Evolutionary conservation across 2,329 filamentous ascomycete genomes (phyloP).

Genomic region (Xylaria sp.): DNA sequence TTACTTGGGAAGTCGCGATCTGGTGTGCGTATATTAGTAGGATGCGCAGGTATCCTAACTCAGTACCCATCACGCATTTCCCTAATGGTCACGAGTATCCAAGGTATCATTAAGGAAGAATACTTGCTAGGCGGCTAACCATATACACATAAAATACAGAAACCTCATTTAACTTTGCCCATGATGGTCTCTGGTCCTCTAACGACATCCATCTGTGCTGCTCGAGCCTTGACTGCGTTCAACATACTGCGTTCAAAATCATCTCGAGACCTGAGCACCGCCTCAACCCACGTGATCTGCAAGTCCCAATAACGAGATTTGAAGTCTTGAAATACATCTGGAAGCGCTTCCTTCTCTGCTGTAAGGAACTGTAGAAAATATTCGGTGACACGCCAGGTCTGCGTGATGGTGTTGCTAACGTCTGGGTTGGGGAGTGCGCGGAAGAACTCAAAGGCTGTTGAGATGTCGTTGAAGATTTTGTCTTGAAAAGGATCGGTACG

Average conservation of each 20-base stretch:
- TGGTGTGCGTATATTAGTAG: background rate
- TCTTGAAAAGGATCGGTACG: conserved; percentile 88
- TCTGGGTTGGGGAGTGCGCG: conserved; percentile 74
- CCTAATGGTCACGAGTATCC: conserved; percentile 13
- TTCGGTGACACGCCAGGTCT: conserved; percentile 92
- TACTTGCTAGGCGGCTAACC: conserved; percentile 21
- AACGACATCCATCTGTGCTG: conserved; percentile 84
- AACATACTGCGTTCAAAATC: conserved; percentile 94
- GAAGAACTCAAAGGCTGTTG: conserved; percentile 92
- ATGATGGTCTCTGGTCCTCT: conserved; percentile 92
- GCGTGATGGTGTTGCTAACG: conserved; percentile 78
- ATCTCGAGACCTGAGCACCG: conserved; percentile 84
- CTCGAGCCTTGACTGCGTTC: conserved; percentile 85
- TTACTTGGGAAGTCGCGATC: background rate
- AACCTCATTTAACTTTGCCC: conserved; percentile 80
- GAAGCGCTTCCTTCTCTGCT: conserved; percentile 76
- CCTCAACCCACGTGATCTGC: conserved; percentile 95
- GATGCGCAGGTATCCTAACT: background rate
- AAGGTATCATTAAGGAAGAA: conserved; percentile 38
- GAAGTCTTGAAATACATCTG: conserved; percentile 83
- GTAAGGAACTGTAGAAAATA: conserved; percentile 83
- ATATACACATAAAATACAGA: conserved; percentile 31
- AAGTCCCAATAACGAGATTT: conserved; percentile 93
- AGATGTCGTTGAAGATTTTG: conserved; percentile 92
- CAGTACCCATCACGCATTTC: background rate